Conservation (phyloP, 2,329 filamentous ascomycete genomes). For the Furcasterigmium sp. region DNA sequence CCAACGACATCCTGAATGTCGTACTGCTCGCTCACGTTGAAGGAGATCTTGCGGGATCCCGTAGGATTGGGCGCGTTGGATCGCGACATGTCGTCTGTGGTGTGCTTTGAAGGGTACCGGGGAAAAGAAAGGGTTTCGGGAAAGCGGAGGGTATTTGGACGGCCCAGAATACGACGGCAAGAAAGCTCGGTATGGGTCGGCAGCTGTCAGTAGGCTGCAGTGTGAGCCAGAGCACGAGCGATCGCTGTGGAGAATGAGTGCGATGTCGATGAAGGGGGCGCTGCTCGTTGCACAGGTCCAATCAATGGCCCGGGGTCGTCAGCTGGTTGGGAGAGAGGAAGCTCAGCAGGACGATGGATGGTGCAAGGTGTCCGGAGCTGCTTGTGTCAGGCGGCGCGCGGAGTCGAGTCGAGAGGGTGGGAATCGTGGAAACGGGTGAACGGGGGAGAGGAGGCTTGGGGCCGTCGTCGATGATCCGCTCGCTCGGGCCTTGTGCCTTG, state of each 20-base stretch:
- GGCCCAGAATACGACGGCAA: background rate
- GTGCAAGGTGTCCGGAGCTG: background rate
- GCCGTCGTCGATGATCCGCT: conserved; percentile 11
- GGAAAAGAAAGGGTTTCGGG: too few species aligned
- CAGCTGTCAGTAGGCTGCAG: conserved; percentile 6
- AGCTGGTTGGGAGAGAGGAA: conserved; percentile 1
- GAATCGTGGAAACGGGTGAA: too few species aligned
- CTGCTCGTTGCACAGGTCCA: conserved; percentile 6
- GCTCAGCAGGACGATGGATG: background rate
- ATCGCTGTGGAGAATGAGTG: conserved; percentile 4
- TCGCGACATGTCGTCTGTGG: conserved; percentile 46
- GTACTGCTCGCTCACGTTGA: conserved; percentile 99
- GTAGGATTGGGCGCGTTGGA: conserved; percentile 50
- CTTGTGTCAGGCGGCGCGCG: too few species aligned
- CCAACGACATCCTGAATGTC: conserved; percentile 99
- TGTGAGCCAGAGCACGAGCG: conserved; percentile 7
- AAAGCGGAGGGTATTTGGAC: conserved; percentile 1
- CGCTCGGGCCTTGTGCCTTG: conserved; percentile 11
- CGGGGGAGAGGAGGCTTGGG: conserved; percentile 9
- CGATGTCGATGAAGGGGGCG: background rate
- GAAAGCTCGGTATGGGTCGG: conserved; percentile 1
- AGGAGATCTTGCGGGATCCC: conserved; percentile 89
- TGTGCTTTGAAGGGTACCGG: too few species aligned
- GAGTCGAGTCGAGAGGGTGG: too few species aligned
- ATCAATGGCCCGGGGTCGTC: conserved; percentile 11